Percentiles rank a stretch among this genome's conserved stretches.
phyloP scores from a whole-genome alignment of 768 basidiomycete genomes.

The Cystofilobasidium ferigula region DNA sequence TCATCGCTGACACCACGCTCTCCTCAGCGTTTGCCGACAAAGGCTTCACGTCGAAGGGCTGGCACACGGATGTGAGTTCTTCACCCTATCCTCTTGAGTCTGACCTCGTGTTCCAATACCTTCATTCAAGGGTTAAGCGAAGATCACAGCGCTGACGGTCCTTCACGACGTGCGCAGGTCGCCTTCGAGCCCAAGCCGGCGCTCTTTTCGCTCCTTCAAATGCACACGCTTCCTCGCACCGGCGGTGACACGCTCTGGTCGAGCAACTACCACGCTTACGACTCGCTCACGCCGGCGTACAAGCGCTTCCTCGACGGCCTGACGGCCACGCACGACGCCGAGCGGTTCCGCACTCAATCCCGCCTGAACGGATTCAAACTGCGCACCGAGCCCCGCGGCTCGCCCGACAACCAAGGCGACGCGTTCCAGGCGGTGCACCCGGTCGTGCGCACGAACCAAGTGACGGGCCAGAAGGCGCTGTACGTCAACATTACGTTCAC shows the following conservation, averaged over 20 bases:
- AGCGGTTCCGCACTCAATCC: constrained; percentile 37
- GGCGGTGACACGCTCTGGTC: constrained; percentile 38
- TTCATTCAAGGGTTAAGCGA: too few relatives aligned
- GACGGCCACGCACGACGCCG: constrained; percentile 36
- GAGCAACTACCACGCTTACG: constrained; percentile 34
- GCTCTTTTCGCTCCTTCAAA: constrained; percentile 36
- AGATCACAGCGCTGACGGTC: too few relatives aligned
- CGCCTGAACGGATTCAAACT: constrained; percentile 33
- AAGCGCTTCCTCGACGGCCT: constrained; percentile 34
- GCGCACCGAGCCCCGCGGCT: constrained; percentile 32
- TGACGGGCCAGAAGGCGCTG: constrained; percentile 19
- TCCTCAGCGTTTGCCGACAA: neutral
- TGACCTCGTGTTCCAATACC: too few relatives aligned
- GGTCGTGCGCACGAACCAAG: constrained; percentile 36
- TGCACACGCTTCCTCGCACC: constrained; percentile 35
- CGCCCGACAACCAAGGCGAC: constrained; percentile 37
- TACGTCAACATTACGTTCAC: constrained; percentile 27
- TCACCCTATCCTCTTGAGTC: too few relatives aligned
- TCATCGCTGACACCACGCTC: too few relatives aligned
- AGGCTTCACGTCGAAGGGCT: constrained; percentile 25
- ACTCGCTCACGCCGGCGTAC: constrained; percentile 34
- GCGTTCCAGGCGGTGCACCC: constrained; percentile 36
- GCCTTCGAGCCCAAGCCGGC: constrained; percentile 37
- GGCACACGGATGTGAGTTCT: constrained; percentile 32
- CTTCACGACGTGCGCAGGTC: too few relatives aligned